Base-by-base conservation (phyloP, 2,329 filamentous ascomycete species). In the Trichophyton simii region DNA sequence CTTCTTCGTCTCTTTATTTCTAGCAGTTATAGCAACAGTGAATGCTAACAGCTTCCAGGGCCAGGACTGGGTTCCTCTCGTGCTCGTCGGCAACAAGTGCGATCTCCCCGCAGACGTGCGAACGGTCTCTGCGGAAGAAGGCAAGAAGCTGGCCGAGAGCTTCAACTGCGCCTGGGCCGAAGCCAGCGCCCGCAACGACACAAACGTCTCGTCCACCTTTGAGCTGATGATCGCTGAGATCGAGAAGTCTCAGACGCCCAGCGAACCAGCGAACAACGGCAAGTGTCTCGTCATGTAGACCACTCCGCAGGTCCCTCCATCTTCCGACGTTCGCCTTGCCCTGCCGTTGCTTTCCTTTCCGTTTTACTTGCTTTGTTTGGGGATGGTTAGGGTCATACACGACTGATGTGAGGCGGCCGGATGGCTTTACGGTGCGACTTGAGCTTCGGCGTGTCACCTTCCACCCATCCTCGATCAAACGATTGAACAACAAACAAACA, bases 81-180 rank as follows among this genome's bases (percentile, higher is more conserved):
- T 95, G 68, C 87, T 99, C 64, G 91, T 99, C 60, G 94, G 91
- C 68, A 99, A 99, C 80, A 99, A 99, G 80, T 91, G 87, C 72
- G 94, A 99, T 75, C 80, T 99, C 62, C 86, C 89, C 64, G 87
- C 91, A 60, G 92, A 96, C 74, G 91, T 96, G 77, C 87, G 94
- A 67, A 91, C 97, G 76, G 91, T 99, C 67, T 86, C 84, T 36
- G 76, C 85, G 59, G 91, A 96, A 66, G 88, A 96, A 68, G 94
- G 91, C 67, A 88, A 87, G 73, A 87, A 87, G 71, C 79, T 96
- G 48, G 86, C 88, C 6, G 87, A 92, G 69, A 89, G 94, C 75
- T 87, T 95, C 74, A 86, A 89, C 65, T 97, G 92, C 75, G 91
- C 87, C 42, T 96, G 90, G 83, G 96, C 91, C 57, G 94, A 99